Conservation (phyloP, 345 rosid species). For the Aquilaria malaccensis region DNA sequence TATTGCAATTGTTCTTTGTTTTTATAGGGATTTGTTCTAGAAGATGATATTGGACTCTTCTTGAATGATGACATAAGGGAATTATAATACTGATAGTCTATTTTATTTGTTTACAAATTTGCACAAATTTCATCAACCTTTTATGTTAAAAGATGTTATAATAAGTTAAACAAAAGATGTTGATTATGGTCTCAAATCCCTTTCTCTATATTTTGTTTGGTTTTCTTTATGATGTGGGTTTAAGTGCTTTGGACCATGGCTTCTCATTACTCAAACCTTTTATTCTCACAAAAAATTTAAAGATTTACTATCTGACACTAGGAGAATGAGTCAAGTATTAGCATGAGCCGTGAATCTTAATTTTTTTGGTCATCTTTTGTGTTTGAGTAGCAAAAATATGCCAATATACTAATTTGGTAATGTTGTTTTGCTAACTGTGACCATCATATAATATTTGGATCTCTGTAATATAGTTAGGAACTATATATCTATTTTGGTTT, state of each 20-base stretch:
- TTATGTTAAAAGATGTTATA: slow-evolving; percentile 92
- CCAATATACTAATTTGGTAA: too few relatives aligned
- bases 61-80: slow-evolving; percentile 44
- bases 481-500: too few relatives aligned
- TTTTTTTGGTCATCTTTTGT: too few relatives aligned
- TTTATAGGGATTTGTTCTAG: slow-evolving; percentile 80
- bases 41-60: slow-evolving; percentile 92
- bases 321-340: slow-evolving; percentile 29
- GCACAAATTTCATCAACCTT: slow-evolving; percentile 80
- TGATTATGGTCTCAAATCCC: slow-evolving; percentile 67
- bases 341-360: too few relatives aligned
- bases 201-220: background rate
- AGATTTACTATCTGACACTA: slow-evolving; percentile 66
- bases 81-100: slow-evolving; percentile 15
- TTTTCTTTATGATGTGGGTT: background rate
- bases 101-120: slow-evolving; percentile 40
- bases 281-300: slow-evolving; percentile 65
- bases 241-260: background rate
- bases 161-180: slow-evolving; percentile 86
- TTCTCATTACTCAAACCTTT: background rate
- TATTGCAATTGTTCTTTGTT: slow-evolving; percentile 8
- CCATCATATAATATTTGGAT: too few relatives aligned
- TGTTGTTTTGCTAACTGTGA: too few relatives aligned
- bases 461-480: too few relatives aligned
- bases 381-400: too few relatives aligned